Base-by-base conservation (phyloP, 768 basidiomycete genomes). In the Fibroporia radiculosa region DNA sequence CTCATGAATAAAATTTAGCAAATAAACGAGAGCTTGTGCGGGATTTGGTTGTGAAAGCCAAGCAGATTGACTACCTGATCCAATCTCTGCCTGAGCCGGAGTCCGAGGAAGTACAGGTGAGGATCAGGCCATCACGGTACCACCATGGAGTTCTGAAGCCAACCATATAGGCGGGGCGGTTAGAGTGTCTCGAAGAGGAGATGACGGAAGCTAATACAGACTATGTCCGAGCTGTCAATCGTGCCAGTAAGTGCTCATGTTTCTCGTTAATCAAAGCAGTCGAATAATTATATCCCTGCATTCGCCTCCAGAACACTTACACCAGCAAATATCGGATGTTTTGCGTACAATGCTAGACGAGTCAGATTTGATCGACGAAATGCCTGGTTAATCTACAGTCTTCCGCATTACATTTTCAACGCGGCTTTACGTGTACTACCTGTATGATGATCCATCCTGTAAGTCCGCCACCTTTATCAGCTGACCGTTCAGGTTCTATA, bases 21-120 rank as follows among this genome's bases (percentile, higher is more conserved):
- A 93, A 88, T 66, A 78, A 84, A 61, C 82, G 77, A 51, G 90
- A 93, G 61, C 78, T 93, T 18, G 87, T 91, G 4, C 67, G 74
- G 13, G 91, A 93, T 56, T 69, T 95, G 31, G 74, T 93, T 31
- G 72, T 79, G 29, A 93, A 93, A 56, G 88, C 89, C 12, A 93
- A 93, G 56, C 88, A 93, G 61, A 77, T 95, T 32, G 85, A 93
- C 54, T 82, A 78, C 55, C 74, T 93, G 38, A 87, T 95, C 40
- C 76, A 84, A 40, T 81, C 80, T 0, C 63, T 95, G 12, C 90
- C 89, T 0, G 78, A 77, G 29, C 82, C 84, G 2, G 89, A 91
- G 58, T 72, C 80, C 2, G 86, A 88, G 56, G 83, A 85, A 57
- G 72, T 72, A 18, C 87, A 89, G 72, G 88, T 80, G 45, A 22